phyloP scores from a whole-genome alignment of 257 asterid genomes.

The Solanum pimpinellifolium region DNA sequence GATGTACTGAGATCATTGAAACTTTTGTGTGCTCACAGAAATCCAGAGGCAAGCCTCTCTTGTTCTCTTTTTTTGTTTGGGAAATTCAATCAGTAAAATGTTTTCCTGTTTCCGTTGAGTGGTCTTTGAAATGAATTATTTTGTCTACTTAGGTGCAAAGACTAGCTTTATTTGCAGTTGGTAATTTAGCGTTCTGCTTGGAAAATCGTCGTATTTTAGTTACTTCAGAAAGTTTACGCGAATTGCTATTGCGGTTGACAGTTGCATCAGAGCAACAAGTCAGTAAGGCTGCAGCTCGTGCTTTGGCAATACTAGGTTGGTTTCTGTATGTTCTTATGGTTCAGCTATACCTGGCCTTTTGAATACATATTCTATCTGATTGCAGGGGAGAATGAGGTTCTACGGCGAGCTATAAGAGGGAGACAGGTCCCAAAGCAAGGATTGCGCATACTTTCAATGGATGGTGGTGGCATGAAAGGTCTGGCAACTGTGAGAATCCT shows the following conservation, averaged over 20 bases:
- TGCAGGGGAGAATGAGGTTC: slow-evolving; percentile 88
- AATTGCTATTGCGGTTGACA: slow-evolving; percentile 87
- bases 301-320: slow-evolving; percentile 86
- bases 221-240: slow-evolving; percentile 94
- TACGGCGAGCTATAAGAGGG: slow-evolving; percentile 88
- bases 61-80: not conserved
- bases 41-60: slow-evolving; percentile 66
- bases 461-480: slow-evolving; percentile 99
- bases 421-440: slow-evolving; percentile 85
- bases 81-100: not conserved
- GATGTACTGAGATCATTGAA: slow-evolving; percentile 76
- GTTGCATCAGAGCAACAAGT: slow-evolving; percentile 65
- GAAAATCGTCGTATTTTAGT: slow-evolving; percentile 79
- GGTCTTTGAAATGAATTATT: slow-evolving; percentile 1
- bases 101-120: slow-evolving; percentile 2
- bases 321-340: slow-evolving; percentile 7
- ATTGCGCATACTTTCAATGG: slow-evolving; percentile 89
- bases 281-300: slow-evolving; percentile 95
- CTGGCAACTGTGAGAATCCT: slow-evolving; percentile 93
- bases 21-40: slow-evolving; percentile 64
- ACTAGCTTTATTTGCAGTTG: slow-evolving; percentile 76
- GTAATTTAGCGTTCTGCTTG: slow-evolving; percentile 88
- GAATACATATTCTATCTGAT: slow-evolving; percentile 6
- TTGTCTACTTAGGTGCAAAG: slow-evolving; percentile 63
- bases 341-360: not conserved